These are phyloP conservation scores for Amanita pseudoporphyria DNA, from an alignment of 768 basidiomycete genomes.

Conservation along the genomic window DNA sequence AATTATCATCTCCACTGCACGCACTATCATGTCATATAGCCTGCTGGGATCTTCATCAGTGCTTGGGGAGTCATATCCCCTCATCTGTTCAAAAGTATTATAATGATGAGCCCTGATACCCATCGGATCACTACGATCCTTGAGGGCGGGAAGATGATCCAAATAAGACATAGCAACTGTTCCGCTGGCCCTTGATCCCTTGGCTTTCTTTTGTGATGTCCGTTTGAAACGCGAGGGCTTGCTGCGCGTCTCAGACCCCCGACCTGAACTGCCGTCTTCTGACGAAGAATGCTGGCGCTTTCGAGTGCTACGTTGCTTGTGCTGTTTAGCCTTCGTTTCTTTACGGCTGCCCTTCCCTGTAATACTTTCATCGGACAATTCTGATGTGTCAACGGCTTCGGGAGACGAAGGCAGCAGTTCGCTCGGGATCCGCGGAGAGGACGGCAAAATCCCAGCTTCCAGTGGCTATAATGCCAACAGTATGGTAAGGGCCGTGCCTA, in stretches of 20 bases:
- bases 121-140: neutral
- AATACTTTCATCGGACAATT: neutral
- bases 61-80: constrained; percentile 21
- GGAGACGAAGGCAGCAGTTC: constrained; percentile 12
- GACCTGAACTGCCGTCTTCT: neutral
- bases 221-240: neutral
- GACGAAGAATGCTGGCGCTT: neutral
- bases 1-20: constrained; percentile 33
- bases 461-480: constrained; percentile 18
- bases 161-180: neutral
- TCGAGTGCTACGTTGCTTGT: neutral
- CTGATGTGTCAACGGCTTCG: neutral
- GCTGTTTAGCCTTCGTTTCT: neutral
- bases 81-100: constrained; percentile 4
- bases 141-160: constrained; percentile 3
- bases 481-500: neutral
- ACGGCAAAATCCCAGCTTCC: constrained; percentile 22
- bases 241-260: neutral
- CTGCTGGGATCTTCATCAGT: constrained; percentile 27
- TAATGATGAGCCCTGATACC: neutral
- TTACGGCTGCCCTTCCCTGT: neutral
- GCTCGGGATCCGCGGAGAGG: constrained; percentile 23
- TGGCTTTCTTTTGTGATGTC: neutral
- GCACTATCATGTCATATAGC: constrained; percentile 30
- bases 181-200: neutral